Percentiles rank a stretch among this genome's conserved stretches.
Conservation (phyloP, 768 basidiomycete species). For the Leccinum pellstonianum region DNA sequence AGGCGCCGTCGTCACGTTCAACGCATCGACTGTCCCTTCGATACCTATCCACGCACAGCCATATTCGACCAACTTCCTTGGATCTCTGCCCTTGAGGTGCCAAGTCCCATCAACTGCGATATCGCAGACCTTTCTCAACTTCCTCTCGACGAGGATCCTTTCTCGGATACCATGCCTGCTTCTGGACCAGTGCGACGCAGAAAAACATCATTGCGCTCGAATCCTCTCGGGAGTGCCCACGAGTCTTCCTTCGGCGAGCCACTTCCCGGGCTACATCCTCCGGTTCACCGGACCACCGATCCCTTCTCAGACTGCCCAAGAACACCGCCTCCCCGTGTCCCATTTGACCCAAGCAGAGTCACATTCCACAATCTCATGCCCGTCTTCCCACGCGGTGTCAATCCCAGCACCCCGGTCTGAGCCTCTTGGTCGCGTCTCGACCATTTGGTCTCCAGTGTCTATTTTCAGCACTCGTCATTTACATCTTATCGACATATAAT, state of each 20-base stretch:
- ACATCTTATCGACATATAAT: constrained; percentile 34
- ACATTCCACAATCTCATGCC: constrained; percentile 65
- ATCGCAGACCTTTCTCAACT: constrained; percentile 68
- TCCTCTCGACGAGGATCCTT: constrained; percentile 32
- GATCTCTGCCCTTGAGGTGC: constrained; percentile 56
- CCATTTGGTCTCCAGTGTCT: background rate
- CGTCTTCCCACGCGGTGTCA: constrained; percentile 38
- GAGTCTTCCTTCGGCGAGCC: constrained; percentile 14
- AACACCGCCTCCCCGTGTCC: constrained; percentile 36
- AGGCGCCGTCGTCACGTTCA: constrained; percentile 43
- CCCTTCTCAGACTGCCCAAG: constrained; percentile 21
- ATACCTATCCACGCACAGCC: constrained; percentile 32
- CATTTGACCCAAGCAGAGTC: constrained; percentile 48
- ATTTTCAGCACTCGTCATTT: constrained; percentile 13
- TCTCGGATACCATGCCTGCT: constrained; percentile 25
- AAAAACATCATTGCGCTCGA: constrained; percentile 52
- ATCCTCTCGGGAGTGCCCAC: constrained; percentile 39
- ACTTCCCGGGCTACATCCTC: constrained; percentile 19
- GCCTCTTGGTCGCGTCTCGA: background rate
- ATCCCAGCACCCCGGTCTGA: constrained; percentile 16
- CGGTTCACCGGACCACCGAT: constrained; percentile 33
- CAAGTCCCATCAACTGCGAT: constrained; percentile 49
- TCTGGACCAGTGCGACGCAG: constrained; percentile 59
- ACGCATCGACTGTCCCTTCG: constrained; percentile 42
- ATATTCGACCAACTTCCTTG: constrained; percentile 67